Evolutionary conservation across 2,329 filamentous ascomycete genomes (phyloP).

Genomic region (Neocucurbitaria cava): DNA sequence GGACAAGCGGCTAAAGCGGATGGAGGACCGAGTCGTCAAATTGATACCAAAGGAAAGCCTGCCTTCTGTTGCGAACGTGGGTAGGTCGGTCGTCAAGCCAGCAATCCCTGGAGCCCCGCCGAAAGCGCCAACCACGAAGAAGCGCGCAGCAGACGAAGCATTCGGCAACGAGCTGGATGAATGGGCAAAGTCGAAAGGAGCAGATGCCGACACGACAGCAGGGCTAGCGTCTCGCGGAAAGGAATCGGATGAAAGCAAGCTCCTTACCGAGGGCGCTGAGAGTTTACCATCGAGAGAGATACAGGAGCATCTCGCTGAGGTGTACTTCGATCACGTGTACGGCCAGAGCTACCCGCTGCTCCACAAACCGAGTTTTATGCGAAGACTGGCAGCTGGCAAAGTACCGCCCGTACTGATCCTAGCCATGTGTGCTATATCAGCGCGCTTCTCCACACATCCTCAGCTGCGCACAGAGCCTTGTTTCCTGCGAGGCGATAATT

Average conservation of each 20-base stretch:
- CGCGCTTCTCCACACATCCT: slow-evolving; percentile 90
- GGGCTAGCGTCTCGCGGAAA: slow-evolving; percentile 52
- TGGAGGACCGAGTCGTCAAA: slow-evolving; percentile 98
- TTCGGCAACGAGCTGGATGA: slow-evolving; percentile 82
- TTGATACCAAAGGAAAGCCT: slow-evolving; percentile 88
- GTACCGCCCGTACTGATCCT: slow-evolving; percentile 89
- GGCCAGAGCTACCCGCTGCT: slow-evolving; percentile 93
- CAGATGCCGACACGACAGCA: slow-evolving; percentile 61
- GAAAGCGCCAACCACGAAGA: slow-evolving; percentile 70
- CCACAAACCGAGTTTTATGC: slow-evolving; percentile 97
- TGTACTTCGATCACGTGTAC: slow-evolving; percentile 96
- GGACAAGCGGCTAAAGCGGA: slow-evolving; percentile 91
- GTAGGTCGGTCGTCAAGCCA: slow-evolving; percentile 85
- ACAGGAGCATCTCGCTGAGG: slow-evolving; percentile 90
- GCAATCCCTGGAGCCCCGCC: slow-evolving; percentile 65
- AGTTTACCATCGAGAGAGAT: slow-evolving; percentile 84
- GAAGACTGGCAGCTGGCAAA: slow-evolving; percentile 77
- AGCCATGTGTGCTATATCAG: slow-evolving; percentile 95
- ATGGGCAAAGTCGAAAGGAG: slow-evolving; percentile 71
- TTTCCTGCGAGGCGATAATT: slow-evolving; percentile 88
- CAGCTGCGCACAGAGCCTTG: slow-evolving; percentile 76
- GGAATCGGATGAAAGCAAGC: slow-evolving; percentile 75
- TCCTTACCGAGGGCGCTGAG: slow-evolving; percentile 82
- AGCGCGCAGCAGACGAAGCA: slow-evolving; percentile 84
- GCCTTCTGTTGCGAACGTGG: slow-evolving; percentile 70